Percentiles rank a stretch among this genome's conserved stretches.
Conservation (phyloP, 2,329 filamentous ascomycete species). For the Geosmithia putterillii region DNA sequence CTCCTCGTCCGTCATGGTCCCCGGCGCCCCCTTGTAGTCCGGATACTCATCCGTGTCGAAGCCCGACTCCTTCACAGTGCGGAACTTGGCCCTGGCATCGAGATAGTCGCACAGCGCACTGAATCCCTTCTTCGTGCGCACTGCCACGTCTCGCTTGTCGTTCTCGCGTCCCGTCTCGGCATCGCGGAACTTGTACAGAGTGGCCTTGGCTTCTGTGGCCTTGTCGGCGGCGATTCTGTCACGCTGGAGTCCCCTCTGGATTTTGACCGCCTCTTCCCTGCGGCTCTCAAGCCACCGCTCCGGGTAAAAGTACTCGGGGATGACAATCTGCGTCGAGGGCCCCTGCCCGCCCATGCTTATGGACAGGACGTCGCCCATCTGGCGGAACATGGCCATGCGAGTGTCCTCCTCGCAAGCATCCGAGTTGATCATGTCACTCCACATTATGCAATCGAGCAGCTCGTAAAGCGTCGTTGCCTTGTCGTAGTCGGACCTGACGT, state of each 20-base stretch:
- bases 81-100: constrained; percentile 20
- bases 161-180: constrained; percentile 11
- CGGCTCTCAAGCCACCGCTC: constrained; percentile 37
- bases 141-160: constrained; percentile 18
- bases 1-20: constrained; percentile 19
- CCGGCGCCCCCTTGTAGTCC: constrained; percentile 25
- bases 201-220: constrained; percentile 11
- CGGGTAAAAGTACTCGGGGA: constrained; percentile 38
- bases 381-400: constrained; percentile 29
- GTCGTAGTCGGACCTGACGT: constrained; percentile 20
- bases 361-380: constrained; percentile 36
- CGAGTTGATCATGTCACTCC: constrained; percentile 27
- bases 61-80: constrained; percentile 21
- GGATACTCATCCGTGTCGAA: constrained; percentile 24
- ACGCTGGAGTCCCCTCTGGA: constrained; percentile 23
- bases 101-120: constrained; percentile 19
- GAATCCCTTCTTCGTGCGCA: constrained; percentile 18
- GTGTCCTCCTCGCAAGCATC: constrained; percentile 20
- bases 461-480: constrained; percentile 32
- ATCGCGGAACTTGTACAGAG: constrained; percentile 14
- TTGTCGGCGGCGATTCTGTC: constrained; percentile 14
- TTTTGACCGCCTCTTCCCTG: constrained; percentile 31
- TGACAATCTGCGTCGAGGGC: constrained; percentile 31
- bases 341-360: constrained; percentile 30
- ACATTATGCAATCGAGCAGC: constrained; percentile 33